A percentile compares a stretch with the other conserved stretches of the same genome.
phyloP scores from a whole-genome alignment of 495 filamentous ascomycete species.

The Niebla homalea region DNA sequence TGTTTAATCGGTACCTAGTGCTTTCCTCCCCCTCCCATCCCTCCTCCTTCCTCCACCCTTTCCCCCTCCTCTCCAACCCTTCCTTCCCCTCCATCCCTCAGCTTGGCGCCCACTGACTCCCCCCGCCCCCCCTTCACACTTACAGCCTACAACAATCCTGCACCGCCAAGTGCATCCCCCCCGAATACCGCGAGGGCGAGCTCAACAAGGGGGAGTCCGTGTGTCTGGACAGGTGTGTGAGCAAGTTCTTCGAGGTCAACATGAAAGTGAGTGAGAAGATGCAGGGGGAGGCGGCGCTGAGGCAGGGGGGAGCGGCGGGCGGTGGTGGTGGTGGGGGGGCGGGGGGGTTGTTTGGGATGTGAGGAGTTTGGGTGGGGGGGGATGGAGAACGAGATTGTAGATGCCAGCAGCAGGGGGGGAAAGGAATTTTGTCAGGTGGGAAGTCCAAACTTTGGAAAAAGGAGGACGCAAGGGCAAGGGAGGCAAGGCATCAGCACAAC shows the following conservation, averaged over 20 bases:
- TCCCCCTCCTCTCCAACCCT: not conserved
- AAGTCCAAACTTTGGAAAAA: too few relatives aligned
- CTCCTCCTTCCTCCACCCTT: not conserved
- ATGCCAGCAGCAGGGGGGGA: too few relatives aligned
- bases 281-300: slow-evolving; percentile 48
- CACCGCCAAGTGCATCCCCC: slow-evolving; percentile 81
- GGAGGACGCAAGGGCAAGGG: too few relatives aligned
- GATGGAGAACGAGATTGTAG: too few relatives aligned
- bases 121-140: not conserved
- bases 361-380: slow-evolving; percentile 11
- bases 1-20: slow-evolving; percentile 87
- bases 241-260: slow-evolving; percentile 97
- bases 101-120: not conserved
- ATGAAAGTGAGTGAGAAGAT: slow-evolving; percentile 82
- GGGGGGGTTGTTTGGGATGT: slow-evolving; percentile 38
- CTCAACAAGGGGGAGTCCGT: slow-evolving; percentile 97
- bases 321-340: slow-evolving; percentile 30
- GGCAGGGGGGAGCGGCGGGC: slow-evolving; percentile 27
- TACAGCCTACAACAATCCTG: slow-evolving; percentile 76
- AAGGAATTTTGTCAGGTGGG: too few relatives aligned
- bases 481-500: too few relatives aligned
- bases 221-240: slow-evolving; percentile 88
- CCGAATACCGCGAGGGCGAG: slow-evolving; percentile 83
- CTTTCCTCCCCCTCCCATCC: not conserved
- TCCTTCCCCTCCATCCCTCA: not conserved